Evolutionary conservation across 2,329 filamentous ascomycete genomes (phyloP), one percentile per base, ranked within the genome.

Genomic region (Botrytis fabae): DNA sequence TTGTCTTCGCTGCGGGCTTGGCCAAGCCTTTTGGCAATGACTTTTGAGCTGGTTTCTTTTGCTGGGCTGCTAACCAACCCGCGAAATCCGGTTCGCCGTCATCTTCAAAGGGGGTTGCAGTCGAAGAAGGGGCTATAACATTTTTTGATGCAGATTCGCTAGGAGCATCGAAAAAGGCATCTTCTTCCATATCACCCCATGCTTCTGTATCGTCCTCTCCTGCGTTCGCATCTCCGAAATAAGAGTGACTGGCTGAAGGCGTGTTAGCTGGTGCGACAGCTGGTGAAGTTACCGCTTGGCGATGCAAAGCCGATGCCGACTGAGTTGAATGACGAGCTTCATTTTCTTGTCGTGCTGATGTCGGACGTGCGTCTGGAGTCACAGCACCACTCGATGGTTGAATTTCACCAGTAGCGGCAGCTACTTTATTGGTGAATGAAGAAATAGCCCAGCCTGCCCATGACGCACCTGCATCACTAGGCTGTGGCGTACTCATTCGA

Each of bases 371-470:
- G 32, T 86, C 82, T 20, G 84, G 80, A 0, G 83, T 79, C 4
- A 84, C 79, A 2, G 83, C 81, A 74, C 86, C 86, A 70, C 85
- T 82, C 44, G 81, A 82, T 65, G 83, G 20, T 80, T 95, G 87
- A 75, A 99, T 99, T 73, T 98, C 92, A 28, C 96, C 96, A 14
- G 92, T 92, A 0, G 94, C 94, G 0, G 92, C 84, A 2, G 93
- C 91, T 20, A 98, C 82, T 79, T 97, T 98, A 83, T 98, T 98
- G 2, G 96, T 98, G 81, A 99, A 99, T 1, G 94, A 98, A 0
- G 96, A 98, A 71, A 99, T 98, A 1, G 96, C 96, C 96, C 96
- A 99, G 20, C 96, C 96, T 1, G 96, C 90, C 96, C 96, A 98
- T 6, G 87, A 86, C 4, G 90, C 90, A n/a, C 62, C 63, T 35